Base-by-base conservation (phyloP, 1,284 basidiomycete species). In the Rhodotorula sp. region DNA sequence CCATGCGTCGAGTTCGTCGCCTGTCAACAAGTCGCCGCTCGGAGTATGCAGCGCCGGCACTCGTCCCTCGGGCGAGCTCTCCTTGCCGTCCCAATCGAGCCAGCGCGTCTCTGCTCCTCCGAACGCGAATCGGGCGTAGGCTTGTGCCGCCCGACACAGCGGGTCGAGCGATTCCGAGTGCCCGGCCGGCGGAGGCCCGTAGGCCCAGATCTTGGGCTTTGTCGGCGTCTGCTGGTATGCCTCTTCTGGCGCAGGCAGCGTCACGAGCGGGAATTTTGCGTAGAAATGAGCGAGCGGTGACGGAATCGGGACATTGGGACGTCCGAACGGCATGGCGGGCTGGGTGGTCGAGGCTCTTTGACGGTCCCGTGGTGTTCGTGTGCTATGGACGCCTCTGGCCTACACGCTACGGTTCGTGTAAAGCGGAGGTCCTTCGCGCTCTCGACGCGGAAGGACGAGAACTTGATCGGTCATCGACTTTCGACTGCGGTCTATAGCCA, bases 121-220 rank as follows among this genome's bases (percentile, higher is more conserved):
- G 3, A 60, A n/a, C 48, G 64, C 14, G 59, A 75, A 75, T 16
- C 71, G 62, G 6, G 66, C 64, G 28, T 54, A 65, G 12, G 73
- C 61, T 50, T 72, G 71, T 2, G 61, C 58, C 15, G 60, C 60
- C 15, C 70, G 62, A 31, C 68, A 70, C 15, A 54, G 18, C 12
- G 73, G 73, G 62, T 75, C 73, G 62, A 75, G 66, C 10, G 70
- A 70, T 23, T 75, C 68, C 26, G 38, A 1, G 26, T 68, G 62
- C 21, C 67, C 61, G 16, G 47, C 16, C 7, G 70, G 68, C 3
- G 73, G 70, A 0, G 73, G 73, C 0, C 70, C 71, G 57, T 61
- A 59, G 0, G 68, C 65, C 73, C 73, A 75, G 49, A 75, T 47
- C 12, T 65, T 68, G 10, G 71, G 49, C 7, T 19, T 26, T 2